Conservation (phyloP, 139 green algal genomes). For the Spirogloea muscicola region DNA sequence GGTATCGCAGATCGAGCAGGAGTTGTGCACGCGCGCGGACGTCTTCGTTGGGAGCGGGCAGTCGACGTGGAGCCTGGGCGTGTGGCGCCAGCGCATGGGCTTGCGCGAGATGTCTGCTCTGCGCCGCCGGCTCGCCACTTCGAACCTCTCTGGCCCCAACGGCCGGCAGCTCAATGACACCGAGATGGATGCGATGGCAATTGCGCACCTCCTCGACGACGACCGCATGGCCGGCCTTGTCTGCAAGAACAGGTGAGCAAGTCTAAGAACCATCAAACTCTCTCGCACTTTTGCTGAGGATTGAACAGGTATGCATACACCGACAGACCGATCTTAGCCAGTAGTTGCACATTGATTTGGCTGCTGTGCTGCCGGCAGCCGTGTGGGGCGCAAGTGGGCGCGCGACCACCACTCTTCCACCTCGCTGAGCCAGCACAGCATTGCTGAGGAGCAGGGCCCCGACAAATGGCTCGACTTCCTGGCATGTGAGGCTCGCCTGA, state of each 20-base stretch:
- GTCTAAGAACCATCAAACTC: too few relatives aligned
- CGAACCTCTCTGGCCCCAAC: too few relatives aligned
- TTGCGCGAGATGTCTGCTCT: background rate
- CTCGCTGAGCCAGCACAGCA: background rate
- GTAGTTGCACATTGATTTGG: too few relatives aligned
- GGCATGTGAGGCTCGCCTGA: background rate
- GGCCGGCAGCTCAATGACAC: background rate
- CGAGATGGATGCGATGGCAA: background rate
- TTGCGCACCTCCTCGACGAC: background rate
- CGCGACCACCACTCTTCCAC: too few relatives aligned
- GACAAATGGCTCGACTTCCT: background rate
- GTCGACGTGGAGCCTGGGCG: slow-evolving; percentile 4
- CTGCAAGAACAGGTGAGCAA: too few relatives aligned
- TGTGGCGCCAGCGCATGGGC: background rate
- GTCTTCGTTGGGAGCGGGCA: slow-evolving; percentile 5
- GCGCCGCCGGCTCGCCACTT: too few relatives aligned
- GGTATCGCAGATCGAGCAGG: slow-evolving; percentile 11
- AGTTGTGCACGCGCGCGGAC: background rate
- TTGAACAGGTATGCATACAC: too few relatives aligned
- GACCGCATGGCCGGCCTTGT: background rate
- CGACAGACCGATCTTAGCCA: too few relatives aligned
- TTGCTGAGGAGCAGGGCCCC: background rate
- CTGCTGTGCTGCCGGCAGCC: too few relatives aligned
- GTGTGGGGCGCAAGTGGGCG: too few relatives aligned
- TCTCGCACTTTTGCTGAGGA: too few relatives aligned